A percentile compares a stretch with the other conserved stretches of the same genome.
phyloP scores from a whole-genome alignment of 2,329 filamentous ascomycete species.

The Neopestalotiopsis sp. region DNA sequence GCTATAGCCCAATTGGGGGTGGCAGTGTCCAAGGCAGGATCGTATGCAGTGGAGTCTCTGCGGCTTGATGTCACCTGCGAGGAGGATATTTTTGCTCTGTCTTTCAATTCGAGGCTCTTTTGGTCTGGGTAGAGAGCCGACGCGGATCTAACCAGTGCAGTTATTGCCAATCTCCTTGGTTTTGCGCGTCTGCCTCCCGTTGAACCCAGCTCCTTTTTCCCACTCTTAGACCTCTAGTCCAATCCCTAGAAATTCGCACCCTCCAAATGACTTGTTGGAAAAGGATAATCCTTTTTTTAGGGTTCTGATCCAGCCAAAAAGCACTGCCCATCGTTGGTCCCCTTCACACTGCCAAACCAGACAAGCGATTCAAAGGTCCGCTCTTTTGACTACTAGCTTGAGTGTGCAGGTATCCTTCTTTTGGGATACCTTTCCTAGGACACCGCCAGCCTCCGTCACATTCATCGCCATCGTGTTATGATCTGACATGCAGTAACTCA shows the following conservation, averaged over 20 bases:
- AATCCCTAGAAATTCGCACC: not conserved
- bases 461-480: slow-evolving; percentile 1
- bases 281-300: slow-evolving; percentile 3
- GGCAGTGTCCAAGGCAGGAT: slow-evolving; percentile 14
- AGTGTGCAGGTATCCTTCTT: not conserved
- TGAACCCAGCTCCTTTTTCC: not conserved
- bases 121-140: not conserved
- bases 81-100: not conserved
- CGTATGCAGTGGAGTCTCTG: slow-evolving; percentile 10
- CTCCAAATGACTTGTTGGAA: not conserved
- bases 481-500: slow-evolving; percentile 13
- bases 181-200: not conserved
- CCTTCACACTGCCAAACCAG: not conserved
- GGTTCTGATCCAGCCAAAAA: not conserved
- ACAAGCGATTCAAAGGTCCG: not conserved
- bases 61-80: slow-evolving; percentile 9
- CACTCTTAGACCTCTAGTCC: not conserved
- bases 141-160: not conserved
- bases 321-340: not conserved
- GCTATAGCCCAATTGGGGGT: slow-evolving; percentile 9
- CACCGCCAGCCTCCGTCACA: not conserved
- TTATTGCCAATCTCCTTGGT: slow-evolving; percentile 9
- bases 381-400: not conserved
- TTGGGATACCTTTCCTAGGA: not conserved
- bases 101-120: not conserved